These are phyloP conservation scores for Hirsutella thompsonii DNA, from an alignment of 2,329 filamentous ascomycete species.

Conservation along the genomic window DNA sequence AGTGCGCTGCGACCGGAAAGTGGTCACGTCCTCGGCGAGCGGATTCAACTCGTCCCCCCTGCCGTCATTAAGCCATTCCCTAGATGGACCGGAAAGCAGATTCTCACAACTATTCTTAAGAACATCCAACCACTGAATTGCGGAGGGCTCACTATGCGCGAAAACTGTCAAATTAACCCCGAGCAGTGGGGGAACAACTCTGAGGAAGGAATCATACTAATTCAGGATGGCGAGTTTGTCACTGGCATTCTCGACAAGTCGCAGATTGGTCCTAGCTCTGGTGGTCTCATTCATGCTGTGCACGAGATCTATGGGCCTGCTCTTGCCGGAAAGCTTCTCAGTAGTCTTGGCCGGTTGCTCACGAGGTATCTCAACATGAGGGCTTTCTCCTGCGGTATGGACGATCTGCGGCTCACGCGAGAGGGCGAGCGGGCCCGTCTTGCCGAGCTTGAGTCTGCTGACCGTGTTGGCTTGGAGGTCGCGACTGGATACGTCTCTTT, in stretches of 20 bases:
- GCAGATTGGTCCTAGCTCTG: conserved; percentile 77
- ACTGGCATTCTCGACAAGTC: conserved; percentile 91
- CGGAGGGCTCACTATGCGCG: conserved; percentile 64
- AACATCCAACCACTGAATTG: conserved; percentile 75
- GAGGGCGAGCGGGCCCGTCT: conserved; percentile 62
- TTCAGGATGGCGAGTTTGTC: conserved; percentile 78
- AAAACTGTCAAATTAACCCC: conserved; percentile 66
- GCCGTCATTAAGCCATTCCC: conserved; percentile 69
- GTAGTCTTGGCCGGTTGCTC: conserved; percentile 76
- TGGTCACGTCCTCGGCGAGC: conserved; percentile 71
- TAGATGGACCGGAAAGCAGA: conserved; percentile 92
- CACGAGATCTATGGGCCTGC: conserved; percentile 89
- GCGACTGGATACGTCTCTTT: conserved; percentile 84
- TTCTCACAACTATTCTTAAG: conserved; percentile 83
- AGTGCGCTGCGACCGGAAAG: conserved; percentile 79
- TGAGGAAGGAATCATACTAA: conserved; percentile 71
- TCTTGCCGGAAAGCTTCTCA: conserved; percentile 74
- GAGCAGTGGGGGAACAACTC: conserved; percentile 64
- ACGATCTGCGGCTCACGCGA: conserved; percentile 77
- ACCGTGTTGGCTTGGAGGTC: conserved; percentile 61
- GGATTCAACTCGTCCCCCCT: conserved; percentile 69
- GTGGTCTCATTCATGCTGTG: conserved; percentile 80
- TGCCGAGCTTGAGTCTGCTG: conserved; percentile 54
- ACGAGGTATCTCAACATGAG: conserved; percentile 87
- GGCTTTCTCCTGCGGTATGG: conserved; percentile 94